Conservation (phyloP, 2,329 filamentous ascomycete genomes). For the Lasiodiplodia gonubiensis region DNA sequence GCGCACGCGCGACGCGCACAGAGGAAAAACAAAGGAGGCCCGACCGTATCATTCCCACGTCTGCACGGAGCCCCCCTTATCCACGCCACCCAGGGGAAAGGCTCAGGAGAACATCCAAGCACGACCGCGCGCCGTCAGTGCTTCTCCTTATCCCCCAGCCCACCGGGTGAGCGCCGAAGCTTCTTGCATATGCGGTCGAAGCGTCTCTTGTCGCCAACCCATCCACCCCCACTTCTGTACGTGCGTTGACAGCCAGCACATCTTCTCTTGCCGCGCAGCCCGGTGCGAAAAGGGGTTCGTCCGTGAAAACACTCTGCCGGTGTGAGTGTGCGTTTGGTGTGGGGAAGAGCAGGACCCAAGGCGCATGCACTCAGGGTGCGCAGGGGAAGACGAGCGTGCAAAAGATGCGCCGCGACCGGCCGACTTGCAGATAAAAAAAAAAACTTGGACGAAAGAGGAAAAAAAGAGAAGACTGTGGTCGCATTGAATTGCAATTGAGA, state of each 20-base stretch:
- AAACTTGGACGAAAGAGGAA: background rate
- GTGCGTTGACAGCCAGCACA: background rate
- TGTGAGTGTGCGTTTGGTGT: background rate
- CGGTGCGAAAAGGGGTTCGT: conserved; percentile 18
- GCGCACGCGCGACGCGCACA: background rate
- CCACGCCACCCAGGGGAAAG: background rate
- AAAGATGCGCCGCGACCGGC: background rate
- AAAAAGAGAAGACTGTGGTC: background rate
- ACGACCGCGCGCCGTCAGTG: background rate
- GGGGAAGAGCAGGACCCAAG: background rate
- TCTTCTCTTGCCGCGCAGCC: background rate
- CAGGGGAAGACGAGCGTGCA: background rate
- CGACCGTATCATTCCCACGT: background rate
- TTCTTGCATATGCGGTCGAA: background rate
- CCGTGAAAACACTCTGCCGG: background rate
- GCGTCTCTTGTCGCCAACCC: background rate
- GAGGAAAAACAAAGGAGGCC: background rate
- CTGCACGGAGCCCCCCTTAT: too few species aligned
- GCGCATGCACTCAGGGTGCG: background rate
- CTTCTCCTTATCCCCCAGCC: background rate
- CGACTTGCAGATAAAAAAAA: background rate
- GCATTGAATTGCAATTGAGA: background rate
- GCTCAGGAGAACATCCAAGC: background rate
- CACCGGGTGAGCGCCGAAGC: background rate
- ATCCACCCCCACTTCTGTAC: background rate